Conservation (phyloP, 306 rosid species). For the Ziziphus jujuba region DNA sequence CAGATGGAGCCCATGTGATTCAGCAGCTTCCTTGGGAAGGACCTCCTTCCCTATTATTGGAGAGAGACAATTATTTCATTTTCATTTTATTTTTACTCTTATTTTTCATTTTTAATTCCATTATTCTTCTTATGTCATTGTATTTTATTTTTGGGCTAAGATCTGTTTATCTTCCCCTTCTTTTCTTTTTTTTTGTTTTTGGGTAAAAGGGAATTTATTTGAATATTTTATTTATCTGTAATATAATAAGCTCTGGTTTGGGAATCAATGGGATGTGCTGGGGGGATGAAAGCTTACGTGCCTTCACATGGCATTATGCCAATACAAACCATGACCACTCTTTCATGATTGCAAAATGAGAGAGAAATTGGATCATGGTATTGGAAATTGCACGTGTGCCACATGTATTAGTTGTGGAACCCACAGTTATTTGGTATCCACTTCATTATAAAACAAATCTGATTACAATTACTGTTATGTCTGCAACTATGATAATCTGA, state of each 20-base stretch:
- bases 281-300: constrained; percentile 41
- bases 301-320: constrained; percentile 57
- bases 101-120: too few species aligned
- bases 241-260: neutral
- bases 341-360: constrained; percentile 37
- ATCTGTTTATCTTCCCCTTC: neutral
- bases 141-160: neutral
- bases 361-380: constrained; percentile 33
- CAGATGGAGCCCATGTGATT: constrained; percentile 69
- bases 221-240: neutral
- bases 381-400: constrained; percentile 60
- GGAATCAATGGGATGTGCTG: constrained; percentile 26
- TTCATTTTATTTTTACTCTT: too few species aligned
- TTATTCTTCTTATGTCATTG: neutral
- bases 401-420: constrained; percentile 48
- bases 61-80: constrained; percentile 20
- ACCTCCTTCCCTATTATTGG: constrained; percentile 43
- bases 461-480: constrained; percentile 6
- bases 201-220: neutral
- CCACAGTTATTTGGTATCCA: constrained; percentile 19
- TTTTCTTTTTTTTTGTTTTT: neutral
- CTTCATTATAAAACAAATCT: neutral
- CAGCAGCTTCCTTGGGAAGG: constrained; percentile 65
- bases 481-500: neutral
- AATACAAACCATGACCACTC: constrained; percentile 42